phyloP scores from a whole-genome alignment of 2,329 filamentous ascomycete species.

The Exophiala xenobiotica region DNA sequence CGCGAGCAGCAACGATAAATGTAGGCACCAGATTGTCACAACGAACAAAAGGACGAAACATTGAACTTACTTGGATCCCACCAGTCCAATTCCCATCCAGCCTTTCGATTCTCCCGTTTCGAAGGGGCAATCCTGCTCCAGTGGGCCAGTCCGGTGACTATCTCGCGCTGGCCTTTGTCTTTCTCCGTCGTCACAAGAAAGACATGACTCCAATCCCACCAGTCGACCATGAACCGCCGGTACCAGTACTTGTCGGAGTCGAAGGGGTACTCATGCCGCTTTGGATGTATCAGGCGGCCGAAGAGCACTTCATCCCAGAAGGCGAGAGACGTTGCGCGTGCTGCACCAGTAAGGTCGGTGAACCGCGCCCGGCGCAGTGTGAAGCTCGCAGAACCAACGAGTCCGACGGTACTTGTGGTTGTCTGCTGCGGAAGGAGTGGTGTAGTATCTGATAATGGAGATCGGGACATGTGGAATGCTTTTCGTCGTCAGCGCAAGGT shows the following conservation, averaged over 20 bases:
- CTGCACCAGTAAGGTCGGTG: constrained; percentile 19
- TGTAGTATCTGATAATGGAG: neutral
- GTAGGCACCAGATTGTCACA: too few relatives aligned
- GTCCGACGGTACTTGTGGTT: neutral
- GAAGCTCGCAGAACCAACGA: constrained; percentile 1
- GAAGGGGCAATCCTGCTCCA: constrained; percentile 25
- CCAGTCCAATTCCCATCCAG: constrained; percentile 23
- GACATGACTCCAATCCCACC: constrained; percentile 26
- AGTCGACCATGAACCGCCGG: constrained; percentile 26
- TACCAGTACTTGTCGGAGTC: constrained; percentile 28
- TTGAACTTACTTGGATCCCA: constrained; percentile 27
- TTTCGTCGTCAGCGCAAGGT: too few relatives aligned
- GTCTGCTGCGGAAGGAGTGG: neutral
- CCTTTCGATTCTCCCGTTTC: constrained; percentile 16
- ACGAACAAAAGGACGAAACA: too few relatives aligned
- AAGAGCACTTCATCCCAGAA: constrained; percentile 29
- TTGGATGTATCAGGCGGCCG: constrained; percentile 26
- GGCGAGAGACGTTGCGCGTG: constrained; percentile 18
- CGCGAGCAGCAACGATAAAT: neutral
- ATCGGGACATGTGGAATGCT: constrained; percentile 1
- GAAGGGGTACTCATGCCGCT: constrained; percentile 18
- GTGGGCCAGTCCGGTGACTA: constrained; percentile 25
- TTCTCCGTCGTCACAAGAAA: constrained; percentile 24
- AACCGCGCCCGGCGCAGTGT: constrained; percentile 21
- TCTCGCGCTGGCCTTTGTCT: constrained; percentile 1